Evolutionary conservation across 805 yeast species (phyloP).

Genomic region (Metschnikowia peoriensis): DNA sequence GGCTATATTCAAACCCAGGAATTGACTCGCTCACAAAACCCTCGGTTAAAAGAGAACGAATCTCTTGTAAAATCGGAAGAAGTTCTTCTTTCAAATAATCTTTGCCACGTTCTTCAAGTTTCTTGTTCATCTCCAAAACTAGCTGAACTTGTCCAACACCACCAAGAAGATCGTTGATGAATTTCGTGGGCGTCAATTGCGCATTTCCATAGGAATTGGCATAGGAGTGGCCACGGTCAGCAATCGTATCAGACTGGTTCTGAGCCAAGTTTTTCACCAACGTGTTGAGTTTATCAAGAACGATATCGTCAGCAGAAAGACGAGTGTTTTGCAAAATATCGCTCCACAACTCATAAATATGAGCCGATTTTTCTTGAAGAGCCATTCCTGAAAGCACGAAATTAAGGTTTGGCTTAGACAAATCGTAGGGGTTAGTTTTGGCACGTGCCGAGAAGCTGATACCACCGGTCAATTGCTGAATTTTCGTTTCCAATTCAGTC

Average conservation of each 20-base stretch:
- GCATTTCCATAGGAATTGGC: conserved; percentile 71
- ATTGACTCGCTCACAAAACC: conserved; percentile 20
- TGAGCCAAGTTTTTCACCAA: conserved; percentile 72
- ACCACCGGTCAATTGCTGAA: conserved; percentile 84
- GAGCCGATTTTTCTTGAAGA: conserved; percentile 58
- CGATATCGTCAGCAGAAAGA: conserved; percentile 47
- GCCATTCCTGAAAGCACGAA: conserved; percentile 68
- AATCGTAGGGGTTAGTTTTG: conserved; percentile 51
- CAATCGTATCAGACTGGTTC: conserved; percentile 73
- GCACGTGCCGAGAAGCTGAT: conserved; percentile 60
- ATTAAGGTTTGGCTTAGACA: conserved; percentile 47
- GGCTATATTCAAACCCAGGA: conserved; percentile 46
- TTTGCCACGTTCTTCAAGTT: conserved; percentile 42
- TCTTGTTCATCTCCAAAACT: conserved; percentile 54
- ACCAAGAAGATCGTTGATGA: conserved; percentile 58
- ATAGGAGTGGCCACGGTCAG: conserved; percentile 84
- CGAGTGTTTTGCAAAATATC: conserved; percentile 70
- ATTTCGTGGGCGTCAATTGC: conserved; percentile 55
- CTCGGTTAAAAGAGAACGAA: conserved; percentile 45
- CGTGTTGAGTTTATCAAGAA: conserved; percentile 64
- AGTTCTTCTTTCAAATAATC: conserved; percentile 44
- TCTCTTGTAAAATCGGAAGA: conserved; percentile 59
- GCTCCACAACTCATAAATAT: conserved; percentile 63
- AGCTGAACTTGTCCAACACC: conserved; percentile 82
- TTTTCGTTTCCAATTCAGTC: conserved; percentile 81